Evolutionary conservation across 2,329 filamentous ascomycete species (phyloP), one percentile per base, ranked within the genome.

Genomic region (Calycina herbarum): DNA sequence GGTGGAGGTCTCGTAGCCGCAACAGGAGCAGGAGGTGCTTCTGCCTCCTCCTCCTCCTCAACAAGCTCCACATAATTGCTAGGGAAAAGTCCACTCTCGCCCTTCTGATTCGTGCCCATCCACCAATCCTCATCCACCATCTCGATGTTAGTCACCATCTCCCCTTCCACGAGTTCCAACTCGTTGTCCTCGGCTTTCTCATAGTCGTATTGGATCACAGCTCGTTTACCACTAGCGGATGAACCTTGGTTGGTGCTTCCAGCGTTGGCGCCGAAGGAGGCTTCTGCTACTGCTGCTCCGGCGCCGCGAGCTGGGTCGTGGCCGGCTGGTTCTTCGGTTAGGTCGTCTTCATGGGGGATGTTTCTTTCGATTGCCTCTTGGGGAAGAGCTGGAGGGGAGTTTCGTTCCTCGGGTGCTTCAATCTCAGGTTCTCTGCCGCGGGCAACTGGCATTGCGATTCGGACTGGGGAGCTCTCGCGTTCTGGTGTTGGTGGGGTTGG

Each of bases 71-170:
- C 94, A 71, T 99, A 99, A 82, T 97, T 98, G 81, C 92, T 95
- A 5, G 95, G 95, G 83, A 99, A 98, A 42, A 99, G 83, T 59
- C 95, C 95, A 66, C 84, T 89, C 78, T 97, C 93, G 72, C 95
- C 95, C 68, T 83, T 84, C 27, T 85, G 81, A 80, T 98, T 99
- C 71, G 90, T 92, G 56, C 96, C 95, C 86, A 97, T 91, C 95
- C 95, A 99, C 95, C 95, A 99, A 76, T 99, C 94, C 61, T 96
- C 91, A 73, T 98, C 95, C 1, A 99, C 93, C 91, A 96, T 96
- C 69, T 98, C 93, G 73, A 99, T 97, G 76, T 97, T 90, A 29
- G 86, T 93, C 45, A 99, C 90, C 69, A 89, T 86, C 73, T 97
- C 92, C 68, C 94, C 94, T 79, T 99, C 95, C 31, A 86, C 84